These are phyloP conservation scores for Scopulariopsis brevicaulis DNA, from an alignment of 2,329 filamentous ascomycete species.

Conservation along the genomic window DNA sequence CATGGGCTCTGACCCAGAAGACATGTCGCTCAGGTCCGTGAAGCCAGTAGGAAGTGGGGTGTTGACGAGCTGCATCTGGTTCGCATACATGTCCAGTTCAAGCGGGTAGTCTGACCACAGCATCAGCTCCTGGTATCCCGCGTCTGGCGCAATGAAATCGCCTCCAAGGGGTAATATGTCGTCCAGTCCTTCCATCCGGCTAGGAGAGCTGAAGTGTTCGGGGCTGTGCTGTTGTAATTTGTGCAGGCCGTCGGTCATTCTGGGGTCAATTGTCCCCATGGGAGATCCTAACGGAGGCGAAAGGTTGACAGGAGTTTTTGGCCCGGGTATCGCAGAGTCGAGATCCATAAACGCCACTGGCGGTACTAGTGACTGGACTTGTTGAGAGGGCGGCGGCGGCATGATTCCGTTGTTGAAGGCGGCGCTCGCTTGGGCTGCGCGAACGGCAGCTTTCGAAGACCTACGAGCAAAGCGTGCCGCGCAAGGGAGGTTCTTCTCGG, in stretches of 20 bases:
- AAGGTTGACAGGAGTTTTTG: slow-evolving; percentile 14
- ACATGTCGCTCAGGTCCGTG: slow-evolving; percentile 26
- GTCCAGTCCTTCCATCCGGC: slow-evolving; percentile 23
- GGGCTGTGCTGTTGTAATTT: slow-evolving; percentile 21
- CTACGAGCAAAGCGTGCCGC: slow-evolving; percentile 37
- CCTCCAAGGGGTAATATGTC: slow-evolving; percentile 27
- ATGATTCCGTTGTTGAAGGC: slow-evolving; percentile 16
- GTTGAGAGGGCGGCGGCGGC: slow-evolving; percentile 11
- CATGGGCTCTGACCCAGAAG: slow-evolving; percentile 28
- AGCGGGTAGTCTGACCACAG: slow-evolving; percentile 30
- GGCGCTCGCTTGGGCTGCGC: slow-evolving; percentile 27
- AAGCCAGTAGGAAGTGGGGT: slow-evolving; percentile 24
- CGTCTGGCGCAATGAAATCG: slow-evolving; percentile 21
- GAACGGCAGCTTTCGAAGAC: slow-evolving; percentile 33
- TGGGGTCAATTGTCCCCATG: slow-evolving; percentile 18
- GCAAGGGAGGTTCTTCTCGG: slow-evolving; percentile 21
- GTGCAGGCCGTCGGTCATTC: slow-evolving; percentile 15
- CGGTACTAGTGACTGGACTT: slow-evolving; percentile 7
- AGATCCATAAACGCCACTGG: slow-evolving; percentile 21
- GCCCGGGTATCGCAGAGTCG: slow-evolving; percentile 13
- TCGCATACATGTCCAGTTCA: slow-evolving; percentile 28
- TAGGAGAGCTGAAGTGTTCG: slow-evolving; percentile 22
- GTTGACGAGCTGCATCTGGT: slow-evolving; percentile 17
- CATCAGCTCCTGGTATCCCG: slow-evolving; percentile 30
- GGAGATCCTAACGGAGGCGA: slow-evolving; percentile 14